phyloP scores from a whole-genome alignment of 2,329 filamentous ascomycete species.

The Aureobasidium lini region DNA sequence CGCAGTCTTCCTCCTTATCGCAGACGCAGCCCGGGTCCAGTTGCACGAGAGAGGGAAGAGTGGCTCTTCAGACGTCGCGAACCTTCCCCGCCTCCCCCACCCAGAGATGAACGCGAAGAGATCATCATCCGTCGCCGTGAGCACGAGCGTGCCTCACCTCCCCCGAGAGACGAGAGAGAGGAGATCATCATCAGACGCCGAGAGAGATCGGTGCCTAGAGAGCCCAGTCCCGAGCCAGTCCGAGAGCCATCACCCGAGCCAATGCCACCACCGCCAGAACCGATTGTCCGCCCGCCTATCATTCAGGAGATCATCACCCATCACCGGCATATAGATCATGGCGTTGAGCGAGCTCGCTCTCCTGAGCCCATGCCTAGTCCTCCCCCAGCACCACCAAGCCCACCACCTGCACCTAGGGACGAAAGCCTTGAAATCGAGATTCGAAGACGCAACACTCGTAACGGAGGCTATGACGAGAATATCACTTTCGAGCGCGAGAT shows the following conservation, averaged over 20 bases:
- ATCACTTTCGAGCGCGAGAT: slow-evolving; percentile 46
- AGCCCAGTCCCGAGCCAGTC: slow-evolving; percentile 20
- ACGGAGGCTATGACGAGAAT: slow-evolving; percentile 56
- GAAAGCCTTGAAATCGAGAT: slow-evolving; percentile 51
- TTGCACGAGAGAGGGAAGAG: slow-evolving; percentile 29
- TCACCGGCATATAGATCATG: slow-evolving; percentile 80
- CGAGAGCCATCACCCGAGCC: slow-evolving; percentile 45
- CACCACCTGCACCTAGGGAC: slow-evolving; percentile 42
- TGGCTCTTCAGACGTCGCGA: slow-evolving; percentile 31
- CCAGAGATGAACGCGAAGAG: slow-evolving; percentile 29
- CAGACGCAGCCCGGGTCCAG: slow-evolving; percentile 27
- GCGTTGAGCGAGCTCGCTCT: slow-evolving; percentile 42
- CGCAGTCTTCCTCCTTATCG: slow-evolving; percentile 25
- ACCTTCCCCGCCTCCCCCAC: slow-evolving; percentile 29
- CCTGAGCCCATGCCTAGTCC: slow-evolving; percentile 32
- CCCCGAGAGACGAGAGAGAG: slow-evolving; percentile 27
- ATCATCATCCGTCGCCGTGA: slow-evolving; percentile 43
- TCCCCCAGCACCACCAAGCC: slow-evolving; percentile 37
- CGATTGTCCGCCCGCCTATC: slow-evolving; percentile 70
- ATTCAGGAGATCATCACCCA: slow-evolving; percentile 86
- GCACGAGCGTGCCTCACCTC: slow-evolving; percentile 25
- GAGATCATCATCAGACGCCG: slow-evolving; percentile 42
- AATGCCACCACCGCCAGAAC: slow-evolving; percentile 44
- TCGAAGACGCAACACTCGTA: slow-evolving; percentile 44
- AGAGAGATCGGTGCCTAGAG: slow-evolving; percentile 26